Evolutionary conservation across 495 filamentous ascomycete genomes (phyloP).

Genomic region (Aspergillus campestris): DNA sequence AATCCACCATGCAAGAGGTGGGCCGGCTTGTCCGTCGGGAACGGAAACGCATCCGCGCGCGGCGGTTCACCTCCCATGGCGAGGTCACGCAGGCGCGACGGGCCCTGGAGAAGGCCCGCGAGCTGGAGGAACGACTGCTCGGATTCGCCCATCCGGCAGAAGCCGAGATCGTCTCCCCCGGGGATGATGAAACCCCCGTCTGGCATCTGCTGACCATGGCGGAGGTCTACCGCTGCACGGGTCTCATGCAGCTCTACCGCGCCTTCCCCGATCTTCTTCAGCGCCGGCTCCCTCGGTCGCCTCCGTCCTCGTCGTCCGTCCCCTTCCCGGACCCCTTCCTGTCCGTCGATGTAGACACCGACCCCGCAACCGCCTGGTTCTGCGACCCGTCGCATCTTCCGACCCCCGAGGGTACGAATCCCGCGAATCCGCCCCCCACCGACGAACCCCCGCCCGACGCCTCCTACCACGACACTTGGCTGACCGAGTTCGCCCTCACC

Average conservation of each 20-base stretch:
- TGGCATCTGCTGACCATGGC: constrained; percentile 50
- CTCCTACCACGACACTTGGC: constrained; percentile 33
- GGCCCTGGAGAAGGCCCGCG: constrained; percentile 36
- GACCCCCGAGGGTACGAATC: not conserved
- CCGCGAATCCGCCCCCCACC: constrained; percentile 1
- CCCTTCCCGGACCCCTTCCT: constrained; percentile 20
- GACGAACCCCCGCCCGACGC: constrained; percentile 1
- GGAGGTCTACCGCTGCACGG: constrained; percentile 47
- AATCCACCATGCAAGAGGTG: constrained; percentile 47
- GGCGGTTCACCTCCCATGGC: constrained; percentile 28
- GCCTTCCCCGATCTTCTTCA: constrained; percentile 45
- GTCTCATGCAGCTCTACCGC: constrained; percentile 47
- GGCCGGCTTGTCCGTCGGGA: constrained; percentile 44
- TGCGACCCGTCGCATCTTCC: constrained; percentile 2
- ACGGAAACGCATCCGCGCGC: constrained; percentile 31
- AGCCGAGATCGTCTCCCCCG: constrained; percentile 43
- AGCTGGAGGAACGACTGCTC: constrained; percentile 45
- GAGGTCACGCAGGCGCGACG: constrained; percentile 34
- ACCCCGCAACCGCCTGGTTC: constrained; percentile 18
- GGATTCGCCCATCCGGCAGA: constrained; percentile 39
- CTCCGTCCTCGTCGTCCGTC: constrained; percentile 8
- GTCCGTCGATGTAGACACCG: constrained; percentile 14
- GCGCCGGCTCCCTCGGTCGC: constrained; percentile 26
- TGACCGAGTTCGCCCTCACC: constrained; percentile 45
- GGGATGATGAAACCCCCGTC: constrained; percentile 47